Conservation (phyloP, 768 basidiomycete genomes). For the Roridomyces roridus region DNA sequence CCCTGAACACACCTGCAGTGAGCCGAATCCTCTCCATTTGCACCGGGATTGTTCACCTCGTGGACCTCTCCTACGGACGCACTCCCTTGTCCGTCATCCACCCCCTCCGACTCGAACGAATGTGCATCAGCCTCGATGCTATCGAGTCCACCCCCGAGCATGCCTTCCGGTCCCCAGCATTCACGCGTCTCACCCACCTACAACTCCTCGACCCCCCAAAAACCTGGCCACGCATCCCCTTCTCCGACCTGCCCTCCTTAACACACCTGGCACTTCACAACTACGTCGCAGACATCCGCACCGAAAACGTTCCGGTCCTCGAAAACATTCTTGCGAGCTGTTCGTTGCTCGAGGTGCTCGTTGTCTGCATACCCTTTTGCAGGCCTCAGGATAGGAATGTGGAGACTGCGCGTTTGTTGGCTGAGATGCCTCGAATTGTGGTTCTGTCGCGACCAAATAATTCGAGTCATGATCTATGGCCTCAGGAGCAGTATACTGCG, state of each 20-base stretch:
- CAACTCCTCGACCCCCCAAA: constrained; percentile 19
- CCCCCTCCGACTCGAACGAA: constrained; percentile 1
- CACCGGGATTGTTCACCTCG: constrained; percentile 13
- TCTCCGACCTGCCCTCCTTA: neutral
- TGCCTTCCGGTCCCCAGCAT: constrained; percentile 1
- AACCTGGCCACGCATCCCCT: constrained; percentile 9
- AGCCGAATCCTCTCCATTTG: constrained; percentile 8
- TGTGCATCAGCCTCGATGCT: constrained; percentile 18
- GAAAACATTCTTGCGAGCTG: no score
- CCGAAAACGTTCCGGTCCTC: no score
- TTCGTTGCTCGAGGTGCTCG: no score
- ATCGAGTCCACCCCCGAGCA: constrained; percentile 3
- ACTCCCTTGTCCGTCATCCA: constrained; percentile 3
- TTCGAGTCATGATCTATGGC: no score
- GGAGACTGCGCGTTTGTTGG: no score
- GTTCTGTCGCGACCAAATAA: no score
- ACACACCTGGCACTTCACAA: no score
- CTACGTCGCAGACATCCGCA: no score
- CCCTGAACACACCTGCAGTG: constrained; percentile 11
- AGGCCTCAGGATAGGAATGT: no score
- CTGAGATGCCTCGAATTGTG: no score
- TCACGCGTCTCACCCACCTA: constrained; percentile 19
- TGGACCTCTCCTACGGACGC: constrained; percentile 18
- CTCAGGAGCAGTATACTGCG: no score
- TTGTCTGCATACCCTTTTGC: no score